phyloP scores from a whole-genome alignment of 108 stramenopile species.

The Craspedostauros australis region DNA sequence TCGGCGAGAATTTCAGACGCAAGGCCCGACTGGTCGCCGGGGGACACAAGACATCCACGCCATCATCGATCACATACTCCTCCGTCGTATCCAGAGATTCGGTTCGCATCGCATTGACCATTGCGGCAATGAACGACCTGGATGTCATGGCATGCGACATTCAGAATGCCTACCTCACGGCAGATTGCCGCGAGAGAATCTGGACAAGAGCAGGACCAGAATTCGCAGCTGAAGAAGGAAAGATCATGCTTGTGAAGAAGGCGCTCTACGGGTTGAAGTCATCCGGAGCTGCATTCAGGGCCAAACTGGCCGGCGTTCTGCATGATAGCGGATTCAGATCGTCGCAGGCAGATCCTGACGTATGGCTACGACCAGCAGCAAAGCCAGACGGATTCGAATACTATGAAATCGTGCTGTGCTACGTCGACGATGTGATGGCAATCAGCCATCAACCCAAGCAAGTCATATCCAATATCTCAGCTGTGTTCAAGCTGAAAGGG shows the following conservation, averaged over 20 bases:
- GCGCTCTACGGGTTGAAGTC: too few species aligned
- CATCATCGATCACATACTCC: slow-evolving; percentile 17
- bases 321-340: slow-evolving; percentile 9
- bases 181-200: too few species aligned
- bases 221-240: too few species aligned
- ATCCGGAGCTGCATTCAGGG: too few species aligned
- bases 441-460: too few species aligned
- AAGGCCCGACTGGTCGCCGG: slow-evolving; percentile 35
- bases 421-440: slow-evolving; percentile 30
- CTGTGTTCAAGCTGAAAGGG: too few species aligned
- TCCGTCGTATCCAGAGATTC: slow-evolving; percentile 40
- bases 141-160: slow-evolving; percentile 29
- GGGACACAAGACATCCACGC: slow-evolving; percentile 21
- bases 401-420: slow-evolving; percentile 25
- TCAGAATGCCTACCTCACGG: slow-evolving; percentile 22
- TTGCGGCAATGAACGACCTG: slow-evolving; percentile 36
- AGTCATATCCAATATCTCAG: too few species aligned
- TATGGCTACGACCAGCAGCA: slow-evolving; percentile 12
- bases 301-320: too few species aligned
- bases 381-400: slow-evolving; percentile 13
- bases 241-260: too few species aligned
- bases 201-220: too few species aligned
- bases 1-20: slow-evolving; percentile 26
- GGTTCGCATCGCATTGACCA: slow-evolving; percentile 33
- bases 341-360: slow-evolving; percentile 25